A percentile compares a stretch with the other conserved stretches of the same genome.
These are phyloP conservation scores for Exophiala bonariae DNA, from an alignment of 2,329 filamentous ascomycete species.

Conservation along the genomic window DNA sequence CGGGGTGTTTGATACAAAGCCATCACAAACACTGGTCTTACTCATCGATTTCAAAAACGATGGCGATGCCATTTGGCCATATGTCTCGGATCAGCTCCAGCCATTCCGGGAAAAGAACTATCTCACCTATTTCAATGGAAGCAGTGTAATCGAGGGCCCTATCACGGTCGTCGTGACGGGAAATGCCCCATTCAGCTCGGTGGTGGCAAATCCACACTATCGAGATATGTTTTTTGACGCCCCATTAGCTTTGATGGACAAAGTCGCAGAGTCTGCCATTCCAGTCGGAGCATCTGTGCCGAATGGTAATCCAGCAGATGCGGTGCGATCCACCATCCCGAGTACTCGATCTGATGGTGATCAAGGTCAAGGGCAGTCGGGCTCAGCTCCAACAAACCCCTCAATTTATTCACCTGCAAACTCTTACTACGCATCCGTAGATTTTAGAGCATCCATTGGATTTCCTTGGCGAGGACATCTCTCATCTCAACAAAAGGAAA, in stretches of 20 bases:
- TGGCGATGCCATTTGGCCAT: constrained; percentile 38
- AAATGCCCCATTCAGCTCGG: constrained; percentile 50
- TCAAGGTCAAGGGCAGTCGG: constrained; percentile 46
- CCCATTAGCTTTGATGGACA: constrained; percentile 44
- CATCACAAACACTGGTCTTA: constrained; percentile 50
- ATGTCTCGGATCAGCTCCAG: constrained; percentile 43
- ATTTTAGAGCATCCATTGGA: constrained; percentile 50
- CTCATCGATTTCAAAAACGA: constrained; percentile 54
- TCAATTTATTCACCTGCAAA: constrained; percentile 50
- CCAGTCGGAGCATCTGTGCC: not conserved
- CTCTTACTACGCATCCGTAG: constrained; percentile 59
- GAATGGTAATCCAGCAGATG: constrained; percentile 2
- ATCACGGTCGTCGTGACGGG: constrained; percentile 57
- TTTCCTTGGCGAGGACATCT: constrained; percentile 51
- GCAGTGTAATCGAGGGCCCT: constrained; percentile 41
- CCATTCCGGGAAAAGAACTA: constrained; percentile 51
- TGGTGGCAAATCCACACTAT: constrained; percentile 48
- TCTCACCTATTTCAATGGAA: constrained; percentile 53
- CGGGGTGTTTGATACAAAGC: constrained; percentile 53
- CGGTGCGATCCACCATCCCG: not conserved
- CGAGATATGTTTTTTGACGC: constrained; percentile 59
- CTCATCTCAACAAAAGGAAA: constrained; percentile 41
- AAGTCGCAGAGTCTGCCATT: constrained; percentile 4
- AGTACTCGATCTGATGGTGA: not conserved
- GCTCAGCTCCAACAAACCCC: constrained; percentile 39